A percentile compares a stretch with the other conserved stretches of the same genome.
Conservation (phyloP, 768 basidiomycete species). For the Xerocomellus amylosporus region DNA sequence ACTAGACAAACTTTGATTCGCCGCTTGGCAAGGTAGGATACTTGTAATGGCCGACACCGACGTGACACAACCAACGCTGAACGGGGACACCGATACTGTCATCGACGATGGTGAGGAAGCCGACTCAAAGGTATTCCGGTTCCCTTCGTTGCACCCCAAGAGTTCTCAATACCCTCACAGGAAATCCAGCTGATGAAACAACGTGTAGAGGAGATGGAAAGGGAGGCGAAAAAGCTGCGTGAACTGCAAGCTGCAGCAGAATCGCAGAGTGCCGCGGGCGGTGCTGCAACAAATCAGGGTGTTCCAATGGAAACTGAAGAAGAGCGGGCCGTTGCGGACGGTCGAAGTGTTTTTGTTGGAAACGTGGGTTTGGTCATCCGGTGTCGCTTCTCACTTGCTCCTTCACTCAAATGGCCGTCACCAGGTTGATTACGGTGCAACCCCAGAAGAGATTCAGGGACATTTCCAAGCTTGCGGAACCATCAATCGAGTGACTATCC, state of each 20-base stretch:
- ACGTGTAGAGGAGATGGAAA: constrained; percentile 90
- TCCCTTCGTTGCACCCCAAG: constrained; percentile 4
- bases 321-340: constrained; percentile 77
- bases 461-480: constrained; percentile 98
- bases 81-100: constrained; percentile 25
- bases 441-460: constrained; percentile 96
- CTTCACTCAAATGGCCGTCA: constrained; percentile 8
- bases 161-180: constrained; percentile 37
- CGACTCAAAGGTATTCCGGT: constrained; percentile 51
- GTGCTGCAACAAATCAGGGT: constrained; percentile 42
- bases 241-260: constrained; percentile 82
- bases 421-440: constrained; percentile 95
- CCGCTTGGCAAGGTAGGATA: constrained; percentile 15
- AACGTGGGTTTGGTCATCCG: constrained; percentile 63
- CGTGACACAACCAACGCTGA: constrained; percentile 40
- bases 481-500: constrained; percentile 97
- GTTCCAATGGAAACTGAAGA: constrained; percentile 77
- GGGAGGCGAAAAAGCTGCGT: constrained; percentile 82
- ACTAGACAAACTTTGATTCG: constrained; percentile 25
- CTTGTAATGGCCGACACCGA: constrained; percentile 52
- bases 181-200: constrained; percentile 91
- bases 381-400: constrained; percentile 5
- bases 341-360: constrained; percentile 90
- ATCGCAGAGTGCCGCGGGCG: constrained; percentile 48
- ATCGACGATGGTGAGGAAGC: constrained; percentile 64